Base-by-base conservation (phyloP, 2,329 filamentous ascomycete species). In the Mariannaea elegans region DNA sequence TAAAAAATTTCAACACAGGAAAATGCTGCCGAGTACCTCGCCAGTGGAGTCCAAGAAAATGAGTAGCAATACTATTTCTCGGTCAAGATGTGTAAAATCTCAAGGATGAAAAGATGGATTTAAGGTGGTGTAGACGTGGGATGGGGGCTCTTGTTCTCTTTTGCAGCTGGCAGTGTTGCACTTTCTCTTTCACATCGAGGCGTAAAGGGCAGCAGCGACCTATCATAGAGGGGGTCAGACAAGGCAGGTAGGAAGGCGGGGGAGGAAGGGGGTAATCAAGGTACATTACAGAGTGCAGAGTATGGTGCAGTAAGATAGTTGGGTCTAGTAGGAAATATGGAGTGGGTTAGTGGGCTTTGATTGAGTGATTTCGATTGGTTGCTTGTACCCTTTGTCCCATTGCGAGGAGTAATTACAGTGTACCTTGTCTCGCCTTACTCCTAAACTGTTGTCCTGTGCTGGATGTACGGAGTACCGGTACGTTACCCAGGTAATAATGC, bases 61-160 rank as follows among this genome's bases (percentile, higher is more conserved):
- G 18, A 42, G 23, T 21, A 31, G 27, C 27, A 42, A 23, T 8
- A 18, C 18, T 42, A 18, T 9, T 42, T 7, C 4, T 13, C 18
- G 10, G 38, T 5, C 18, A 8, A 4, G 4, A 3, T 41, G 13
- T 41, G 6, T 3, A 7, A n/a, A 23, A 18, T 21, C 14, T 18
- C 38, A 13, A 27, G 39, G 12, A 19, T 44, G 19, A 44, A 24
- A 27, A 9, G 32, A 36, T 4, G 38, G 41, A 27, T 44, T 36
- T 13, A 13, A 24, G 41, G 23, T 44, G 21, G 41, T 44, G 41
- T 44, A 24, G 39, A 27, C 12, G 41, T 14, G 21, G 39, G 39
- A 38, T 27, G 23, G 41, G 50, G 50, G 50, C 50, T 53, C 41
- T 53, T 53, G 50, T 24, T 6, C 41, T 38, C 41, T 53, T 53